Base-by-base conservation (phyloP, 495 filamentous ascomycete species). In the Daldinia childiae region DNA sequence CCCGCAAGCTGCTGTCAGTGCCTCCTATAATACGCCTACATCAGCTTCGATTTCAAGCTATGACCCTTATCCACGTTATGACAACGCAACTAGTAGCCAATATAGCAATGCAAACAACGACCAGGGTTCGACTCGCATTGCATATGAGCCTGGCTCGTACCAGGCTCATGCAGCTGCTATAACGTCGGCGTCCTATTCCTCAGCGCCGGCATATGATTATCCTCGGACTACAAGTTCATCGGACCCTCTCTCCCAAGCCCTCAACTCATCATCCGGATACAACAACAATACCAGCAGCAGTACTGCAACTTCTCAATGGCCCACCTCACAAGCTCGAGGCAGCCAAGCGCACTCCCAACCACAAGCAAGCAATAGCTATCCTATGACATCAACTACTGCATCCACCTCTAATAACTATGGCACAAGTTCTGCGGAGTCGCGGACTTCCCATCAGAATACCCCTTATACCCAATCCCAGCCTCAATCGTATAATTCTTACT, bases 81-180 rank as follows among this genome's bases (percentile, higher is more conserved):
- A 74, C 29, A 76, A 21, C 17, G 58, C 59, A 6, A 59, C 45
- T 39, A 71, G 60, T 50, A 30, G 64, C 14, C 74, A 73, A 26
- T 76, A 76, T 64, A 48, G 52, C 7, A 62, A 72, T 72, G 15
- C 56, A 38, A 69, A 29, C 29, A 68, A 60, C 26, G 71, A 74
- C 12, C 66, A 76, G 12, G 45, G 24, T 24, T 55, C 76, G 24
- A 63, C 74, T 36, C 65, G 68, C 32, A 64, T 77, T 43, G 30
- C 76, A 9, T 78, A 78, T 56, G 59, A 76, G 11, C 64, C 76
- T 30, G 71, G 64, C 34, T 68, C 76, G 14, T 77, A 78, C 62
- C 74, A 74, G 14, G 39, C 66, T 24, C 60, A 19, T 41, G 39
- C 71, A 43, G 68, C 50, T 12, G 65, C 70, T 11, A 72, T 74